These are phyloP conservation scores for Carex littledalei DNA, from an alignment of 176 grass and related monocot genomes.

Conservation along the genomic window DNA sequence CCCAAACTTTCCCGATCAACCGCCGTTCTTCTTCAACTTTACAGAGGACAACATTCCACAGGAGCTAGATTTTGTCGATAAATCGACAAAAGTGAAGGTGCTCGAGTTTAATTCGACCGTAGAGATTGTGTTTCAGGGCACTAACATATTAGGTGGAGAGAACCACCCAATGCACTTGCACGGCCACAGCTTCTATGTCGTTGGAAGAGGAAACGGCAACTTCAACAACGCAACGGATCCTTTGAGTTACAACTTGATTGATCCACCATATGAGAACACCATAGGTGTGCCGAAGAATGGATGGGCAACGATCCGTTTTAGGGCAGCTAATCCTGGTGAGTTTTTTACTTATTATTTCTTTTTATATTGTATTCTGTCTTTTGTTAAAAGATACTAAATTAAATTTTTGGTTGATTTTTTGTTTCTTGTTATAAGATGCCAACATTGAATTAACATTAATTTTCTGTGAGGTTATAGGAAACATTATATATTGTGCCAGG, in stretches of 20 bases:
- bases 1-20: constrained; percentile 19
- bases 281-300: constrained; percentile 33
- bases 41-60: constrained; percentile 10
- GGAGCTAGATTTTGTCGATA: not conserved
- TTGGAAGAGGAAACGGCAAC: constrained; percentile 42
- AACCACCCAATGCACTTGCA: constrained; percentile 71
- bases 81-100: constrained; percentile 34
- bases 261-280: constrained; percentile 35
- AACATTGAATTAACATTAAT: not conserved
- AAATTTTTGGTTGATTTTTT: too few relatives aligned
- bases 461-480: not conserved
- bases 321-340: constrained; percentile 42
- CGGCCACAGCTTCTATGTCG: constrained; percentile 46
- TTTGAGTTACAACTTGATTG: constrained; percentile 43
- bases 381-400: not conserved
- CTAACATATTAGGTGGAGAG: constrained; percentile 38
- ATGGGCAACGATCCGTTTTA: constrained; percentile 39
- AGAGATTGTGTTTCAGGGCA: constrained; percentile 65
- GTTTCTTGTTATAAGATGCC: too few relatives aligned
- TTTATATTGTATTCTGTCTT: not conserved
- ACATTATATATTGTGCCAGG: not conserved
- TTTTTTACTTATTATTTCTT: not conserved
- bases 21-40: constrained; percentile 48
- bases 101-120: constrained; percentile 32
- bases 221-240: constrained; percentile 39